These are phyloP conservation scores for Phytomonas sp. DNA, from an alignment of 208 protist genomes.

Conservation along the genomic window DNA sequence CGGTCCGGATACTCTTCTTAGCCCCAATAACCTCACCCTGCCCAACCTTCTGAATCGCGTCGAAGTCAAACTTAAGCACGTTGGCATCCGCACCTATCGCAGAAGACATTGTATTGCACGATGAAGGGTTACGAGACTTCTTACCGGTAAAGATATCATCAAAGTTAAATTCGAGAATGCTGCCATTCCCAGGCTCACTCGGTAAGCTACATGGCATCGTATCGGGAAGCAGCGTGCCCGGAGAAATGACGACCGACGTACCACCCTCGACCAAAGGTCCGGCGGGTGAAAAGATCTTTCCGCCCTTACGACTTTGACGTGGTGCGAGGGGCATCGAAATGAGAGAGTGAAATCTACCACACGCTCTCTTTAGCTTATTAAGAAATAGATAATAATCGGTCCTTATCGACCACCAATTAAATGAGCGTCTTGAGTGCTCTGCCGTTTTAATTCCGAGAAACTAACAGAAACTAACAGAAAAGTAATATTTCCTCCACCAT, in stretches of 20 bases:
- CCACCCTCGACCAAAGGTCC: slow-evolving; percentile 22
- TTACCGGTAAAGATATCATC: slow-evolving; percentile 6
- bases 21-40: slow-evolving; percentile 76
- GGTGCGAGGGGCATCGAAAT: slow-evolving; percentile 53
- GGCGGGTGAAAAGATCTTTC: slow-evolving; percentile 71
- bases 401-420: slow-evolving; percentile 5
- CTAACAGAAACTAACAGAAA: neutral
- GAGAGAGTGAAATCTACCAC: neutral
- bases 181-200: neutral
- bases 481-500: neutral
- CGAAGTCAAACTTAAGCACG: slow-evolving; percentile 81
- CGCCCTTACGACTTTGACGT: slow-evolving; percentile 81
- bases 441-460: neutral
- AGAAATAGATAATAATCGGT: slow-evolving; percentile 4
- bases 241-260: slow-evolving; percentile 45
- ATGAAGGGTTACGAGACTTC: neutral
- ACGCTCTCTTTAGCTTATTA: neutral
- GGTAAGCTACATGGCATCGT: slow-evolving; percentile 6
- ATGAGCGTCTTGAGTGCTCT: neutral
- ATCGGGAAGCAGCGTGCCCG: slow-evolving; percentile 28
- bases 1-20: slow-evolving; percentile 58
- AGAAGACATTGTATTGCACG: neutral
- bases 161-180: neutral
- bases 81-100: slow-evolving; percentile 15
- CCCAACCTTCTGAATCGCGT: slow-evolving; percentile 70